phyloP scores from a whole-genome alignment of 169 alveolate genomes.

The Plasmodium berghei region DNA sequence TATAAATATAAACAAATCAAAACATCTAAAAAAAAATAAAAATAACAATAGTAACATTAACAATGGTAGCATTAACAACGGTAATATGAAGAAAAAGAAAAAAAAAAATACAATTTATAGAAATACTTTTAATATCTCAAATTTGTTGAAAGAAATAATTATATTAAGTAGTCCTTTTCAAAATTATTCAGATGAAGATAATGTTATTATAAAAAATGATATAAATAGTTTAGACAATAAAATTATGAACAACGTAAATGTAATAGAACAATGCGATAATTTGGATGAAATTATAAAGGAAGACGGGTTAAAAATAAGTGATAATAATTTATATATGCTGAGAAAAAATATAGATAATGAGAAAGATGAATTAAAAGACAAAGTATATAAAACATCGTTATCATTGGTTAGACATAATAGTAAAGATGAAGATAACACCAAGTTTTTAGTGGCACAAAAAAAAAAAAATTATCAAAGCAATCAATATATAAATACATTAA shows the following conservation, averaged over 20 bases:
- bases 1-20: no score
- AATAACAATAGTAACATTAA: no score
- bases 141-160: background rate
- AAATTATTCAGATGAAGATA: slow-evolving; percentile 2
- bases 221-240: background rate
- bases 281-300: slow-evolving; percentile 11
- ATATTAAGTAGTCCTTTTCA: slow-evolving; percentile 2
- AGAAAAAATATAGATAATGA: background rate
- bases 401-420: no score
- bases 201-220: slow-evolving; percentile 10
- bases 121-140: background rate
- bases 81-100: no score
- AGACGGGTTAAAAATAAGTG: slow-evolving; percentile 20
- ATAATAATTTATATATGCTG: background rate
- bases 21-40: no score
- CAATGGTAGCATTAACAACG: no score
- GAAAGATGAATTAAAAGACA: background rate
- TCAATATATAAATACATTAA: no score
- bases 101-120: no score
- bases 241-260: background rate
- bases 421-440: no score
- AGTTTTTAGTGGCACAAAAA: no score
- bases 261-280: slow-evolving; percentile 5
- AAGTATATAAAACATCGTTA: no score
- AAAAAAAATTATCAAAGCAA: no score